Evolutionary conservation across 352 stramenopile genomes (phyloP), one percentile per base, ranked within the genome.

Genomic region (Vaucheria bursata): DNA sequence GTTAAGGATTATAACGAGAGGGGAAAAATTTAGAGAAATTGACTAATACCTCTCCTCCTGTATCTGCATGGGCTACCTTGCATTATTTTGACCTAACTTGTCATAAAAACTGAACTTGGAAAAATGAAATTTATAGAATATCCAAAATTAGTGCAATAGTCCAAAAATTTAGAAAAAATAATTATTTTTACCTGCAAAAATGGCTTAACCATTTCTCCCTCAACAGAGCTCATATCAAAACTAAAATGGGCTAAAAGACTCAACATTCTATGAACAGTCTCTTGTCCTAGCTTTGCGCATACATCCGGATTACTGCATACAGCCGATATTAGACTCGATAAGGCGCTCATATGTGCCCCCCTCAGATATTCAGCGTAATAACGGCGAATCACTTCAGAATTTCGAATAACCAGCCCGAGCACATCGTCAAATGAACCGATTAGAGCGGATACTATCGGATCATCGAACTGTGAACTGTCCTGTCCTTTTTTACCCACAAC

Each of bases 161-260:
- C 34, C 45, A 18, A 25, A 18, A 59, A 18, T 59, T 59, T 25
- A 59, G 12, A 59, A 59, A 59, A 59, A 25, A 25, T 59, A 59
- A 18, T 18, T 59, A 59, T 18, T n/a, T n/a, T 50, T 4, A 72
- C 65, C 65, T 72, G 65, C 31, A 72, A 35, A 31, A 36, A 45
- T 29, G 65, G 12, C 31, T 72, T 25, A 2, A 8, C 6, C 65
- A 35, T 40, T 4, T 2, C 65, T 2, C 25, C 31, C 12, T 8
- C 2, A 2, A 12, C 31, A n/a, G 40, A n/a, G 18, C 29, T 12
- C 65, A 35, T 6, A n/a, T 50, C 65, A 38, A 29, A 29, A 72
- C 36, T 50, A 2, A 72, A 72, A 12, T 35, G 65, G 18, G 29
- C 29, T 35, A 72, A 12, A 36, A 72, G 12, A n/a, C 12, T 40